Evolutionary conservation across 805 yeast species (phyloP).

Genomic region (Candida boidinii): DNA sequence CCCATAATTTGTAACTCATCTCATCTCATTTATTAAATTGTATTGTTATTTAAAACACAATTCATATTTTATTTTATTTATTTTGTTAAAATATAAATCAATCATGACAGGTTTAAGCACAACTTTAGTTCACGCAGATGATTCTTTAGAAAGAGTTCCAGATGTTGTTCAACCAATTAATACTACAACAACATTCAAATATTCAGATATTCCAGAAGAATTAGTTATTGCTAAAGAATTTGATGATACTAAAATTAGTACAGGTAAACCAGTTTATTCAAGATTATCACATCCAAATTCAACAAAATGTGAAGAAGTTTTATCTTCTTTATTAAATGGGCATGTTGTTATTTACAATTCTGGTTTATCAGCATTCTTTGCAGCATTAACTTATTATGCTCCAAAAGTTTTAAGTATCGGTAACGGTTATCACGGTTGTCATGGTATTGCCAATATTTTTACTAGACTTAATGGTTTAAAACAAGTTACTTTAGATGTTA

Average conservation of each 20-base stretch:
- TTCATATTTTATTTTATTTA: constrained; percentile 3
- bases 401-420: constrained; percentile 71
- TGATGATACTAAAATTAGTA: constrained; percentile 11
- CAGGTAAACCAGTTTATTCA: constrained; percentile 47
- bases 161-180: constrained; percentile 79
- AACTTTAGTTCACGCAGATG: constrained; percentile 61
- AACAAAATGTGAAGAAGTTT: constrained; percentile 54
- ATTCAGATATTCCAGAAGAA: constrained; percentile 49
- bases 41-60: constrained; percentile 3
- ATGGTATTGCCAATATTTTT: constrained; percentile 57
- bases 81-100: neutral
- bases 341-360: constrained; percentile 65
- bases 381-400: constrained; percentile 56
- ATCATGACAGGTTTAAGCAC: constrained; percentile 46
- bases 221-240: constrained; percentile 36
- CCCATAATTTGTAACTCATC: no score
- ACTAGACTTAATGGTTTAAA: constrained; percentile 52
- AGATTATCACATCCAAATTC: constrained; percentile 70
- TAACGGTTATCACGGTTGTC: constrained; percentile 81
- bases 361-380: constrained; percentile 78
- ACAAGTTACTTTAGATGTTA: constrained; percentile 33
- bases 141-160: constrained; percentile 36
- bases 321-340: constrained; percentile 52
- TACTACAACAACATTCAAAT: constrained; percentile 70
- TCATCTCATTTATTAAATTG: neutral